phyloP scores from a whole-genome alignment of 768 basidiomycete species.

The Phaeolepiota aurea region DNA sequence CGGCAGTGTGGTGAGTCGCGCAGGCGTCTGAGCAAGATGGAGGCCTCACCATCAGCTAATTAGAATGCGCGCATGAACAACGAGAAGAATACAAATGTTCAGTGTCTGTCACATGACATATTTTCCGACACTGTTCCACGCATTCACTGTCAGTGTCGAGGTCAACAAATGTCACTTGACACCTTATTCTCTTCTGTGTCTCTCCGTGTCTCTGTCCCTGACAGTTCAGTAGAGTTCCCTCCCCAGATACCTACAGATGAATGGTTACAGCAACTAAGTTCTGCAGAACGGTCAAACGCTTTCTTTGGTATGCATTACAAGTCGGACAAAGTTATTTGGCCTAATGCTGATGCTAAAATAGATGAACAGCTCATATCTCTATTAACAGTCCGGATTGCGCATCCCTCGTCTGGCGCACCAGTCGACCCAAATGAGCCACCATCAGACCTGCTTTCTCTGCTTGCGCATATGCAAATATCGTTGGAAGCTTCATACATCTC shows the following conservation, averaged over 20 bases:
- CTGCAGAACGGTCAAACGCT: slow-evolving; percentile 43
- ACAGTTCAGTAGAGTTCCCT: slow-evolving; percentile 56
- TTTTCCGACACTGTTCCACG: background rate
- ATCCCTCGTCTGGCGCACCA: slow-evolving; percentile 35
- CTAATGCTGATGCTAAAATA: slow-evolving; percentile 12
- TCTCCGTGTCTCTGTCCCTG: slow-evolving; percentile 58
- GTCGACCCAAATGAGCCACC: slow-evolving; percentile 31
- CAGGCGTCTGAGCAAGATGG: no score
- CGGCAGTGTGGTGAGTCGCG: background rate
- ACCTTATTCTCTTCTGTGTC: slow-evolving; percentile 51
- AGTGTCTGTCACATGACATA: background rate
- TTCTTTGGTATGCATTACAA: slow-evolving; percentile 61
- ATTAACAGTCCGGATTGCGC: slow-evolving; percentile 47
- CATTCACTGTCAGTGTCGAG: background rate
- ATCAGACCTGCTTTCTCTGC: slow-evolving; percentile 45
- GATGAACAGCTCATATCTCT: slow-evolving; percentile 50
- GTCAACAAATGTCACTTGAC: slow-evolving; percentile 39
- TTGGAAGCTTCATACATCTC: slow-evolving; percentile 80
- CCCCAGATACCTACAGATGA: slow-evolving; percentile 33
- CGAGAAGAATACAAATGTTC: background rate
- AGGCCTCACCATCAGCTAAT: background rate
- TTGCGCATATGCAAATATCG: slow-evolving; percentile 67
- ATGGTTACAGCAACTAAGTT: slow-evolving; percentile 45
- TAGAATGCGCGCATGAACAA: background rate
- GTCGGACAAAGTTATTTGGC: background rate